phyloP scores from a whole-genome alignment of 768 basidiomycete species.

The Kwoniella mangroviensis region DNA sequence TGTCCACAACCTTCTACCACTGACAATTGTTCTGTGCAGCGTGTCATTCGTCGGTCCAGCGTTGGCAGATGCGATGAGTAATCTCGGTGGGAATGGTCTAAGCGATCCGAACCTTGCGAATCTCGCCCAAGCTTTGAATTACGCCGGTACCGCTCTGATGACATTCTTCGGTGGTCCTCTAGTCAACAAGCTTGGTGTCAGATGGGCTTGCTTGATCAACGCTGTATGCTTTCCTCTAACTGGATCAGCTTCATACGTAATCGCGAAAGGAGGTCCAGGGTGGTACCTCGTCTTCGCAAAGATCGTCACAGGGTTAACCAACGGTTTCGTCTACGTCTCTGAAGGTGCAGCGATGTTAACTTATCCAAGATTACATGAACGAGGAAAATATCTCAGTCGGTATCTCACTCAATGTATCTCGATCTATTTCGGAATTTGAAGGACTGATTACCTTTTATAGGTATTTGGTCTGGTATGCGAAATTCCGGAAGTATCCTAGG shows the following conservation, averaged over 20 bases:
- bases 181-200: conserved; percentile 39
- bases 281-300: background rate
- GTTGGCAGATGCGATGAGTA: conserved; percentile 1
- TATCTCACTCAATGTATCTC: too few relatives aligned
- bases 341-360: conserved; percentile 32
- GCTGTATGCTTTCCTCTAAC: conserved; percentile 17
- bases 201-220: conserved; percentile 33
- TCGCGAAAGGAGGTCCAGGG: background rate
- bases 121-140: conserved; percentile 20
- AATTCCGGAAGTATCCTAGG: conserved; percentile 26
- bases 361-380: conserved; percentile 17
- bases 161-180: conserved; percentile 36
- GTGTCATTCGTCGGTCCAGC: conserved; percentile 8
- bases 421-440: too few relatives aligned
- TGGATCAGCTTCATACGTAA: conserved; percentile 28
- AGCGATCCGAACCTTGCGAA: conserved; percentile 30
- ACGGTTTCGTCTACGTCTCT: conserved; percentile 30
- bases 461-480: conserved; percentile 34
- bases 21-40: background rate
- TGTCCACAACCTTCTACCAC: background rate
- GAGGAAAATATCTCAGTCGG: conserved; percentile 25
- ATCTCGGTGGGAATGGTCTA: conserved; percentile 16
- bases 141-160: conserved; percentile 22
- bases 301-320: conserved; percentile 16
- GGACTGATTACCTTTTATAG: background rate